phyloP scores from a whole-genome alignment of 1,139 yeast species.

The Yamadazyma dendronema region DNA sequence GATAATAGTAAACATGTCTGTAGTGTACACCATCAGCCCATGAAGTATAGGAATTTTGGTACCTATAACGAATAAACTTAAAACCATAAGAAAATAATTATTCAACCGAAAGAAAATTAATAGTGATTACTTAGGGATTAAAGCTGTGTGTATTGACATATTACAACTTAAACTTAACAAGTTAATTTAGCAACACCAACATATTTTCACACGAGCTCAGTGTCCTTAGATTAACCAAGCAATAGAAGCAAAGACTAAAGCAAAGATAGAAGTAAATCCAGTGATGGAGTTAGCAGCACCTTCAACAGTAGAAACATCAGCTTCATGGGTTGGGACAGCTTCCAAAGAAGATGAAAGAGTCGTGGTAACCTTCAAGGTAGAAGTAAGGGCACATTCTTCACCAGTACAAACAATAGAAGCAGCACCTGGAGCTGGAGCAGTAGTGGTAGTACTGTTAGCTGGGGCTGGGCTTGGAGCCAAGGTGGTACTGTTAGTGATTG shows the following conservation, averaged over 20 bases:
- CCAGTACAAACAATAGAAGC: conserved; percentile 24
- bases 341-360: conserved; percentile 19
- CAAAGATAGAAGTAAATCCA: conserved; percentile 21
- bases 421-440: conserved; percentile 26
- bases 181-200: neutral
- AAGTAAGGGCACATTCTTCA: conserved; percentile 21
- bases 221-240: conserved; percentile 13
- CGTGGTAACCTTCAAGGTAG: conserved; percentile 17
- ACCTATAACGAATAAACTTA: neutral
- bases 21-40: neutral
- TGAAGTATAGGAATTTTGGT: neutral
- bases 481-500: conserved; percentile 8
- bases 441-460: conserved; percentile 7
- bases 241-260: conserved; percentile 14
- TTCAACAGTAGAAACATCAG: conserved; percentile 19
- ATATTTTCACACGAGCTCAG: no score
- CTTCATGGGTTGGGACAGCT: conserved; percentile 19
- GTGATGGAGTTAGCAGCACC: conserved; percentile 22
- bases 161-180: neutral
- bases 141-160: neutral
- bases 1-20: neutral
- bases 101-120: no score
- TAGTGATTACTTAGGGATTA: no score
- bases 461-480: conserved; percentile 14
- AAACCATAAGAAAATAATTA: conserved; percentile 1